Conservation (phyloP, 805 yeast genomes). For the Candida adriatica region DNA sequence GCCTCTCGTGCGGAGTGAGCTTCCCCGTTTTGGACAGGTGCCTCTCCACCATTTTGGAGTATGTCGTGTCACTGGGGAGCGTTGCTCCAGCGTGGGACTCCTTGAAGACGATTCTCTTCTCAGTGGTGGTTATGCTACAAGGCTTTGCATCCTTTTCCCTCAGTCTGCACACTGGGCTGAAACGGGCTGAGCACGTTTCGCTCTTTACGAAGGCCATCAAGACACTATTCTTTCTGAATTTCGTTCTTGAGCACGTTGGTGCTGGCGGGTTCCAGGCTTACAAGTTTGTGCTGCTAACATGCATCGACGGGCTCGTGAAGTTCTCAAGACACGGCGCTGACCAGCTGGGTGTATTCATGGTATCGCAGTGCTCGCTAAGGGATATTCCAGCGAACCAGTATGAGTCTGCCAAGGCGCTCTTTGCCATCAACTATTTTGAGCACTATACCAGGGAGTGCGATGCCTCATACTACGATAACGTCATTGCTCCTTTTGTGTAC, state of each 20-base stretch:
- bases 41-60: constrained; percentile 12
- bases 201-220: constrained; percentile 30
- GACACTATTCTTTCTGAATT: constrained; percentile 37
- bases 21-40: constrained; percentile 12
- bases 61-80: constrained; percentile 6
- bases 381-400: constrained; percentile 13
- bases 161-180: constrained; percentile 19
- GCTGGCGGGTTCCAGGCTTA: constrained; percentile 60
- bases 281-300: constrained; percentile 48
- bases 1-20: constrained; percentile 21
- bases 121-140: constrained; percentile 44
- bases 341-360: constrained; percentile 24
- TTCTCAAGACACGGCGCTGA: constrained; percentile 24
- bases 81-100: constrained; percentile 28
- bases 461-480: constrained; percentile 29
- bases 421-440: constrained; percentile 28
- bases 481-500: constrained; percentile 24
- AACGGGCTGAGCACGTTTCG: constrained; percentile 11
- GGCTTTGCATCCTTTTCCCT: constrained; percentile 37
- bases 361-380: constrained; percentile 19
- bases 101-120: constrained; percentile 37
- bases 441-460: constrained; percentile 25
- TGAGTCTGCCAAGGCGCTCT: constrained; percentile 23
- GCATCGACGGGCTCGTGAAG: constrained; percentile 35
- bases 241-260: constrained; percentile 46